phyloP scores from a whole-genome alignment of 75 land plant genomes.

The Selaginella tamariscina region DNA sequence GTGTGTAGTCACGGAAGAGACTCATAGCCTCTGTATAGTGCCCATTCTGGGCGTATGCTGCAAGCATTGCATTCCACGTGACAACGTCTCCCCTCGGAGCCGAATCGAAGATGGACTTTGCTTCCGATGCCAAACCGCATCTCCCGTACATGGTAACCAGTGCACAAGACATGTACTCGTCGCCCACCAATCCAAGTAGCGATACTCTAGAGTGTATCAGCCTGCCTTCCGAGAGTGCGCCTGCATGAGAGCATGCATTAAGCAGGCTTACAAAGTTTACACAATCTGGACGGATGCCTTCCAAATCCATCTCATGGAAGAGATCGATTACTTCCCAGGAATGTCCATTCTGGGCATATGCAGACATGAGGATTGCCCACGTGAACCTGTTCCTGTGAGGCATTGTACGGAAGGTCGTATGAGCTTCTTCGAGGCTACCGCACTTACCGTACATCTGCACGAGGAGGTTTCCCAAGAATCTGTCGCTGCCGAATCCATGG shows the following conservation, averaged over 20 bases:
- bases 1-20: slow-evolving; percentile 23
- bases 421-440: background rate
- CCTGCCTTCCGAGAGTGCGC: slow-evolving; percentile 12
- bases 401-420: background rate
- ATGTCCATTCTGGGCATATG: background rate
- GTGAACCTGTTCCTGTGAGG: background rate
- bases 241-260: slow-evolving; percentile 16
- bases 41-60: slow-evolving; percentile 26
- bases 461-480: background rate
- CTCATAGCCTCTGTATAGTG: slow-evolving; percentile 21
- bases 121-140: slow-evolving; percentile 15
- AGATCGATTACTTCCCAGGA: background rate
- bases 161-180: background rate
- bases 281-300: background rate
- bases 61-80: slow-evolving; percentile 37
- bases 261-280: slow-evolving; percentile 14
- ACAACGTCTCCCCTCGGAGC: slow-evolving; percentile 30
- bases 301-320: slow-evolving; percentile 2
- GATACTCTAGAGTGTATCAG: background rate
- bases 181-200: background rate
- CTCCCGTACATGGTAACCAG: slow-evolving; percentile 31
- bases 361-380: background rate
- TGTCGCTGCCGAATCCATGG: background rate
- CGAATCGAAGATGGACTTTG: slow-evolving; percentile 33
- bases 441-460: slow-evolving; percentile 11